Conservation (phyloP, 169 alveolate genomes). For the Cryptosporidium viatorum region DNA sequence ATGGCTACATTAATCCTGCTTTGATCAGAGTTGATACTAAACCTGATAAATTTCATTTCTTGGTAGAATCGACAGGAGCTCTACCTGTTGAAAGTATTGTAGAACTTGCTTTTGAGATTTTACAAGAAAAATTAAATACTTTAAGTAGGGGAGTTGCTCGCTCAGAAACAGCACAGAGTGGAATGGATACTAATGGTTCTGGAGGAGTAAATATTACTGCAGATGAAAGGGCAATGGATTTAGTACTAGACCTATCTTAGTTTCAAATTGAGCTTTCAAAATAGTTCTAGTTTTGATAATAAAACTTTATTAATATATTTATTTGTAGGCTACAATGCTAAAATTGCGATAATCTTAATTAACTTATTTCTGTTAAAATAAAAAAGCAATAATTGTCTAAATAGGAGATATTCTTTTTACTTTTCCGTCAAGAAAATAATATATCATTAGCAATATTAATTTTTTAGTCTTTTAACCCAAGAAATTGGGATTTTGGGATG, state of each 20-base stretch:
- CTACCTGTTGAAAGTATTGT: slow-evolving; percentile 93
- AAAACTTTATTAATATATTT: slow-evolving; percentile 9
- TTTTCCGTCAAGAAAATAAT: neutral
- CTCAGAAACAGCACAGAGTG: slow-evolving; percentile 63
- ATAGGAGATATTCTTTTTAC: neutral
- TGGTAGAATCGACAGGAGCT: slow-evolving; percentile 94
- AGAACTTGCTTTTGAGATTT: slow-evolving; percentile 86
- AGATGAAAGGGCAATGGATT: slow-evolving; percentile 71
- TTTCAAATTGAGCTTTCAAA: neutral
- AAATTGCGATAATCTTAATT: neutral
- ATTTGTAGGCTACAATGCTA: neutral
- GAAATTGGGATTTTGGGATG: slow-evolving; percentile 27
- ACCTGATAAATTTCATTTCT: slow-evolving; percentile 84
- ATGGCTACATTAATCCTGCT: slow-evolving; percentile 60
- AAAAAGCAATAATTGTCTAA: neutral
- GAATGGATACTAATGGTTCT: slow-evolving; percentile 35
- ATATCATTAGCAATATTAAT: neutral
- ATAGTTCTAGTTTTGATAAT: neutral
- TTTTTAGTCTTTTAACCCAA: slow-evolving; percentile 7
- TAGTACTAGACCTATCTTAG: slow-evolving; percentile 65
- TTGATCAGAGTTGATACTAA: slow-evolving; percentile 77
- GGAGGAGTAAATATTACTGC: slow-evolving; percentile 55
- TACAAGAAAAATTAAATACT: slow-evolving; percentile 84
- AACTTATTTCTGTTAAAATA: neutral
- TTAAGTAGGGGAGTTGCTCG: slow-evolving; percentile 61